Evolutionary conservation across 495 filamentous ascomycete genomes (phyloP), one percentile per base, ranked within the genome.

Genomic region (Tuber aestivum): DNA sequence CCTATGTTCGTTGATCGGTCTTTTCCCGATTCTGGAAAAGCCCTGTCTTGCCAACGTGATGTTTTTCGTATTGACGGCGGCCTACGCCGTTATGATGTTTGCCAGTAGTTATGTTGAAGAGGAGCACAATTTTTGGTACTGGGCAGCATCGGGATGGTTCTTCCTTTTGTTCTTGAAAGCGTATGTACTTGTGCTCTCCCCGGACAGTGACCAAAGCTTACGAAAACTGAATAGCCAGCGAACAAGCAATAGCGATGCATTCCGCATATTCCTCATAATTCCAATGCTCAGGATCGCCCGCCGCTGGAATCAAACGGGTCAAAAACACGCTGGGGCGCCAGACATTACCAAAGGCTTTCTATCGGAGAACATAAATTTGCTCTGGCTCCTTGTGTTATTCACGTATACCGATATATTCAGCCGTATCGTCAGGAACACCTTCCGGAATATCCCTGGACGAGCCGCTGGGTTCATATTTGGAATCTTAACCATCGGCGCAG

Each of bases 121-220:
- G 84, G 95, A 99, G 82, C 95, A 98, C 38, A 92, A 97, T 77
- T 97, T 97, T 84, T 99, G 95, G 95, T 97, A 98, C 83, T 97
- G 94, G 94, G 83, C 89, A 27, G 89, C 91, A 20, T 90, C 92
- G 0, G 91, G 88, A 3, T 99, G 94, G 94, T 85, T 92, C 65
- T 84, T 88, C 69, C 88, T 89, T 76, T 85, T 96, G 2, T 87
- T 87, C 74, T 79, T 91, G 45, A 91, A 87, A 83, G 86, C 84
- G 70, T 83, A 80, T 70, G 71, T 75, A 72, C 69, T 68, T 61
- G 42, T 14, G 14, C 56, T 35, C 56, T 65, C 56, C 27, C 14
- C 14, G 27, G 27, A 35, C 14, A 65, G 35, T 35, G 27, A 35
- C 32, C 14, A 65, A 65, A 35, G 56, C 56, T 35, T 65, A 65